Percentiles rank a stretch among this genome's conserved stretches.
These are phyloP conservation scores for Mytilinidion resinicola DNA, from an alignment of 495 filamentous ascomycete species.

Conservation along the genomic window DNA sequence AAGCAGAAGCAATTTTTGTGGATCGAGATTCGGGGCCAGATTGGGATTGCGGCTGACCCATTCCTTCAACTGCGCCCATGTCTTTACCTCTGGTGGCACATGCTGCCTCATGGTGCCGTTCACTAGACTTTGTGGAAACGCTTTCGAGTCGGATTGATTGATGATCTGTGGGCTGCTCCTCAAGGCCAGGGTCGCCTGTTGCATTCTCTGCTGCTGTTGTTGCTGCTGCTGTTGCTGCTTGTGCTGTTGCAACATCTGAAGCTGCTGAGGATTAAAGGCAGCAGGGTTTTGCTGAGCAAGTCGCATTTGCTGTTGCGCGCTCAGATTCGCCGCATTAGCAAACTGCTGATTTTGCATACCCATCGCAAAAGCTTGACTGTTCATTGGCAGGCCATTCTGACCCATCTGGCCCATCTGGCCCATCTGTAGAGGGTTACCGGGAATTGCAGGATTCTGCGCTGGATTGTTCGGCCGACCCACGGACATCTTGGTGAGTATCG, in stretches of 20 bases:
- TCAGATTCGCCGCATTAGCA: conserved; percentile 12
- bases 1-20: conserved; percentile 7
- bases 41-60: conserved; percentile 21
- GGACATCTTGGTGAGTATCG: conserved; percentile 5
- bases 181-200: neutral
- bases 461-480: neutral
- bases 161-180: conserved; percentile 20
- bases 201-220: conserved; percentile 7
- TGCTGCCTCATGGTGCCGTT: conserved; percentile 3
- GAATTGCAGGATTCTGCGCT: neutral
- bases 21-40: conserved; percentile 8
- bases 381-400: conserved; percentile 18
- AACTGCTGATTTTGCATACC: conserved; percentile 9
- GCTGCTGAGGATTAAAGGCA: conserved; percentile 14
- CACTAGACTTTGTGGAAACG: conserved; percentile 10
- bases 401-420: conserved; percentile 8
- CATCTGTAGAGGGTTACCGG: conserved; percentile 4
- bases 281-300: conserved; percentile 11
- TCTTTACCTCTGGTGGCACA: conserved; percentile 18
- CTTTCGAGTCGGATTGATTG: conserved; percentile 6
- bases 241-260: neutral
- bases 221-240: neutral
- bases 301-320: conserved; percentile 9
- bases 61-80: conserved; percentile 26
- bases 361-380: conserved; percentile 10